A percentile compares a stretch with the other conserved stretches of the same genome.
Conservation (phyloP, 2,329 filamentous ascomycete genomes). For the Diplodia mutila region DNA sequence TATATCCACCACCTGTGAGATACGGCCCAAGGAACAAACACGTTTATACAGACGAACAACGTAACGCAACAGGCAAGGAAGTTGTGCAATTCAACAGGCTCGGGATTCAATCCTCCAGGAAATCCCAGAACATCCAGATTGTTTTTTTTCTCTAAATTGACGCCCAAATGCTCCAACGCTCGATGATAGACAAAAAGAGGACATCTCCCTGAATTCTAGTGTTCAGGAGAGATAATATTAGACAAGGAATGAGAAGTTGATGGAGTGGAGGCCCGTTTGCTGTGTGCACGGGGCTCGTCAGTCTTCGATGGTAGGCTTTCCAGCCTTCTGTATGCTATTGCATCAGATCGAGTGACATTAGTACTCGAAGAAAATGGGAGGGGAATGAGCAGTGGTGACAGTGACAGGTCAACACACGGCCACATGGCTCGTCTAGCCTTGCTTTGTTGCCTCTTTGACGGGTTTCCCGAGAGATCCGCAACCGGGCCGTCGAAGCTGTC, state of each 20-base stretch:
- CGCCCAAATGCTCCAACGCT: conserved; percentile 24
- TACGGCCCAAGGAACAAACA: not conserved
- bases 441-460: not conserved
- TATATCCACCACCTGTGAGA: not conserved
- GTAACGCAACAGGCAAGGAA: not conserved
- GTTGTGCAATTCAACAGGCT: conserved; percentile 4
- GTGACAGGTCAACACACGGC: not conserved
- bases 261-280: not conserved
- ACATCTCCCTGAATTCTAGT: not conserved
- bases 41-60: not conserved
- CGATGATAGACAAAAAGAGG: conserved; percentile 14
- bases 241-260: conserved; percentile 1
- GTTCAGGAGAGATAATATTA: conserved; percentile 4
- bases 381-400: not conserved
- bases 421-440: not conserved
- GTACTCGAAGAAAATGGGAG: not conserved
- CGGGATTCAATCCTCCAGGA: not conserved
- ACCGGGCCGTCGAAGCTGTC: not conserved
- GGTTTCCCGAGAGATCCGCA: not conserved
- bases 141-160: conserved; percentile 19
- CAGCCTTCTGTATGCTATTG: not conserved
- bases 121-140: conserved; percentile 1
- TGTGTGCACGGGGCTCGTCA: not conserved
- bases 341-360: not conserved
- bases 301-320: not conserved